These are phyloP conservation scores for Petunia axillaris DNA, from an alignment of 257 asterid species.

Conservation along the genomic window DNA sequence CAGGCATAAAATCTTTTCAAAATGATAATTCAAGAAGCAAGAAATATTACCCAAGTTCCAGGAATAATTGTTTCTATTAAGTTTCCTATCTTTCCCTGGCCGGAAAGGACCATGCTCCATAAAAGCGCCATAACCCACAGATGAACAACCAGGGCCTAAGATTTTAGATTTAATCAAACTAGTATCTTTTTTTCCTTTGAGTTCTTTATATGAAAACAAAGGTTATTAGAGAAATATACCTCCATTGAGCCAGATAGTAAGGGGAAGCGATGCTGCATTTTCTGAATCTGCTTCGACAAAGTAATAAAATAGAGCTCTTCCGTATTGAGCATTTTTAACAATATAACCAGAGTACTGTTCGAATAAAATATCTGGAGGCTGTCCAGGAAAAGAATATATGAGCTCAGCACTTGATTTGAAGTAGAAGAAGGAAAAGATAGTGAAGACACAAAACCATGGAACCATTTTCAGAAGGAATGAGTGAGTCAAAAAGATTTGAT, in stretches of 20 bases:
- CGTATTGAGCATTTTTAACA: constrained; percentile 30
- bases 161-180: neutral
- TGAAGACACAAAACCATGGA: constrained; percentile 11
- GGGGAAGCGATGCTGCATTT: constrained; percentile 30
- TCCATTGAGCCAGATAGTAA: constrained; percentile 40
- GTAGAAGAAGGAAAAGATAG: neutral
- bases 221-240: constrained; percentile 18
- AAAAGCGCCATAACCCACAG: constrained; percentile 38
- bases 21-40: neutral
- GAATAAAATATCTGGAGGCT: constrained; percentile 33
- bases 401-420: constrained; percentile 24
- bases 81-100: constrained; percentile 25
- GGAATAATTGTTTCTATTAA: constrained; percentile 32
- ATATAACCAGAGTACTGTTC: constrained; percentile 37
- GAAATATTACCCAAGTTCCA: constrained; percentile 36
- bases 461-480: constrained; percentile 15
- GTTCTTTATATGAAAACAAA: neutral
- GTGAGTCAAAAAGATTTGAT: neutral
- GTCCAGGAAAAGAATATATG: constrained; percentile 36
- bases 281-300: constrained; percentile 34
- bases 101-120: constrained; percentile 39
- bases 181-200: neutral
- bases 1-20: neutral
- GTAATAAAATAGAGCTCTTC: constrained; percentile 34
- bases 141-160: constrained; percentile 40